Conservation (phyloP, 371 early-diverging fungal genomes). For the Mortierella sp. region DNA sequence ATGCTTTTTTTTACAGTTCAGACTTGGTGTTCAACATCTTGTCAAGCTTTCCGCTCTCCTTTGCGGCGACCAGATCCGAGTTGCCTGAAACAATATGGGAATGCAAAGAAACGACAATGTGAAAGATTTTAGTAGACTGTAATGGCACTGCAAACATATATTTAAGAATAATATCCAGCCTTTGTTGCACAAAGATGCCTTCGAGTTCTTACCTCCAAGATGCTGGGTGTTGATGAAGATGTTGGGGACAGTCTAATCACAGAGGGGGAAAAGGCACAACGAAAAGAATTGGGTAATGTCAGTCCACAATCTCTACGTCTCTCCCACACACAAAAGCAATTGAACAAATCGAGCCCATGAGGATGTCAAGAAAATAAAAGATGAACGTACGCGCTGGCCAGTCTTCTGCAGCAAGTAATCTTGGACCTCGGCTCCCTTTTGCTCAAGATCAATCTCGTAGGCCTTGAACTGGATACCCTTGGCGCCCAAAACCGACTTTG, state of each 20-base stretch:
- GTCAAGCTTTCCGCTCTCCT: conserved; percentile 41
- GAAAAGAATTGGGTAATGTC: background rate
- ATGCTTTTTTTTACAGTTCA: conserved; percentile 23
- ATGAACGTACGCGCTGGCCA: conserved; percentile 65
- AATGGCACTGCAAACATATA: background rate
- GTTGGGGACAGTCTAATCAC: conserved; percentile 77
- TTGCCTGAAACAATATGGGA: conserved; percentile 25
- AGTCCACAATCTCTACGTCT: background rate
- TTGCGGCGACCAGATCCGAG: conserved; percentile 47
- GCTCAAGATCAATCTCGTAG: conserved; percentile 47
- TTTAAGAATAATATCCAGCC: background rate
- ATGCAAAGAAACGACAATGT: background rate
- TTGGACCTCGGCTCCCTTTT: conserved; percentile 77
- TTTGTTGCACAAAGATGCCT: background rate
- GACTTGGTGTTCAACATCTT: conserved; percentile 23
- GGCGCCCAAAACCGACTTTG: conserved; percentile 26
- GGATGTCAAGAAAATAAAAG: background rate
- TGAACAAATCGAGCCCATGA: background rate
- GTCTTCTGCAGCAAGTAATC: conserved; percentile 68
- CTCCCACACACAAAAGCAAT: background rate
- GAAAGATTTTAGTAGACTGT: background rate
- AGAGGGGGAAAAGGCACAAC: background rate
- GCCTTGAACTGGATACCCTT: conserved; percentile 38
- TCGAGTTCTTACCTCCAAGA: conserved; percentile 68
- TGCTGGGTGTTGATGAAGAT: conserved; percentile 79